Evolutionary conservation across 2,329 filamentous ascomycete genomes (phyloP), one percentile per base, ranked within the genome.

Genomic region (Tetracladium maxilliforme): DNA sequence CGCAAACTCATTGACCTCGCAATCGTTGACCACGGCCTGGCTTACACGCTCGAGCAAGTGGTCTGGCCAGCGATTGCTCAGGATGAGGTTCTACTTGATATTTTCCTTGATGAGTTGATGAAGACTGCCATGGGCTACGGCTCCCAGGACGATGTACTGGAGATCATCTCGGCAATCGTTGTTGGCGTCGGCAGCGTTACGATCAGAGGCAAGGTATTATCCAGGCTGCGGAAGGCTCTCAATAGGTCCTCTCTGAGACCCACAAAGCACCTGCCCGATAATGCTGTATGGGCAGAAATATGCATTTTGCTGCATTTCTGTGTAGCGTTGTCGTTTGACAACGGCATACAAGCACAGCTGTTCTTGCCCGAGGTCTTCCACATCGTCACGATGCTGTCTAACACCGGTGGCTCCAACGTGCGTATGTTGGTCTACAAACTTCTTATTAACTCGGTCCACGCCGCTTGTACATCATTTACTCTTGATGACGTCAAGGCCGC

Each of bases 311-410:
- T 79, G 24, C 67, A 71, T 22, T 72, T 79, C 33, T 76, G 70
- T 32, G 51, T 77, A 10, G 64, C 70, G 3, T 52, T 76, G 25
- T 78, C 73, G 2, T 79, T 79, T 34, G 68, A 77, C 42, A 72
- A 64, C 33, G 67, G 70, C 13, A 61, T 73, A 10, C 73, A 79
- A 43, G 63, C 71, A 4, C 72, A 78, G 43, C 54, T 77, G 22
- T 79, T 70, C 36, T 49, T 79, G 6, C 72, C 73, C 0, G 73
- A 79, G 41, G 58, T 79, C 22, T 78, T 78, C 41, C 73, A 79
- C 44, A 57, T 78, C 24, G 69, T 77, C 30, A 77, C 73, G 1
- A 76, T 79, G 69, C 55, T 78, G 14, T 67, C 70, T 18, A 77
- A 77, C 36, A 76, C 67, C 2, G 73, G 73, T 6, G 47, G 59